Evolutionary conservation across 306 rosid species (phyloP).

Genomic region (Fragaria ananassa): DNA sequence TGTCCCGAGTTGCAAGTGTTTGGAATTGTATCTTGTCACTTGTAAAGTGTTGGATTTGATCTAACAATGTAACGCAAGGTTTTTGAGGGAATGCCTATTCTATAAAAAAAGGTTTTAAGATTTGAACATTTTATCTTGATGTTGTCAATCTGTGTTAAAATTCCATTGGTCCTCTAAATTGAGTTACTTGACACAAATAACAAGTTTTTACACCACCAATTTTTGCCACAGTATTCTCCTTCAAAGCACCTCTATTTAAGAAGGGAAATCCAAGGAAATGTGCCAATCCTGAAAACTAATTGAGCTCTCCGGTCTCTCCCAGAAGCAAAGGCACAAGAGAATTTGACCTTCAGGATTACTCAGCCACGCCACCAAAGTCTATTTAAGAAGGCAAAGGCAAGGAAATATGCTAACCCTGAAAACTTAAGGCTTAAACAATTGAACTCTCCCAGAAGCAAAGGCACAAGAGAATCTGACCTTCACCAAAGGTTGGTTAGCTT

Average conservation of each 20-base stretch:
- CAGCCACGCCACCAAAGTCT: too few relatives aligned
- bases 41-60: conserved; percentile 1
- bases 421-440: too few relatives aligned
- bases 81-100: background rate
- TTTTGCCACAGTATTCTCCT: background rate
- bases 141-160: background rate
- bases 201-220: background rate
- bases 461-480: too few relatives aligned
- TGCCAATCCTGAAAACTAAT: background rate
- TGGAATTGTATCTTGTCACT: background rate
- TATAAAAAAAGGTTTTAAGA: background rate
- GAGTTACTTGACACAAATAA: background rate
- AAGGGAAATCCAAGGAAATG: background rate
- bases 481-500: background rate
- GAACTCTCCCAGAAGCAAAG: too few relatives aligned
- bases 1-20: conserved; percentile 5
- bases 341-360: too few relatives aligned
- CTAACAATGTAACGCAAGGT: conserved; percentile 12
- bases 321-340: background rate
- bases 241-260: background rate
- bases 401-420: too few relatives aligned
- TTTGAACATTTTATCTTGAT: background rate
- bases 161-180: background rate
- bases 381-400: too few relatives aligned
- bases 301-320: too few relatives aligned